Percentiles rank a stretch among this genome's conserved stretches.
These are phyloP conservation scores for Iris macrosiphon DNA, from an alignment of 106 monocot genomes.

Conservation along the genomic window DNA sequence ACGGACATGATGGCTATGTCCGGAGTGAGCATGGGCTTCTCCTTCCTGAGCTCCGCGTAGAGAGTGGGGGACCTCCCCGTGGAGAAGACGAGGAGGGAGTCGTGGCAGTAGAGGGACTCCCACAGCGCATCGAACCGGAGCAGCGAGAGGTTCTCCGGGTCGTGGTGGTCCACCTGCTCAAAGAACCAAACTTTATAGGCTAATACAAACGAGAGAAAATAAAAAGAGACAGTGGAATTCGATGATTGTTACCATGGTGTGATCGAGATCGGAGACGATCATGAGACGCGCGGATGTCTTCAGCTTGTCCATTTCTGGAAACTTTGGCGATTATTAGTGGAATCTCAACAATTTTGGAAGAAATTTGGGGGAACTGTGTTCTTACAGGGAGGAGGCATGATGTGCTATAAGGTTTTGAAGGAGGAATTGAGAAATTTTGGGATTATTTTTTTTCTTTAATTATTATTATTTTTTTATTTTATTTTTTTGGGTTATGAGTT, in stretches of 20 bases:
- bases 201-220: too few species aligned
- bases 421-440: too few species aligned
- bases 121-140: slow-evolving; percentile 71
- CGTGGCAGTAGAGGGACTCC: slow-evolving; percentile 51
- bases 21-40: slow-evolving; percentile 60
- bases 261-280: slow-evolving; percentile 88
- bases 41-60: slow-evolving; percentile 42
- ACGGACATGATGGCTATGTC: slow-evolving; percentile 76
- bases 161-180: slow-evolving; percentile 66
- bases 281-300: slow-evolving; percentile 60
- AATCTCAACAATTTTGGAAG: too few species aligned
- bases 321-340: too few species aligned
- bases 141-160: slow-evolving; percentile 52
- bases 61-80: slow-evolving; percentile 59
- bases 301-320: slow-evolving; percentile 74
- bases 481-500: too few species aligned
- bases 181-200: too few species aligned
- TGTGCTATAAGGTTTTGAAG: too few species aligned
- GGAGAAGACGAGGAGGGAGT: slow-evolving; percentile 63
- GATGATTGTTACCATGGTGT: slow-evolving; percentile 98
- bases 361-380: too few species aligned
- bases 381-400: too few species aligned
- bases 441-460: too few species aligned
- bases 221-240: too few species aligned
- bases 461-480: too few species aligned